Evolutionary conservation across 116 monocot species (phyloP), one percentile per base, ranked within the genome.

Genomic region (Trichopus zeylanicus): DNA sequence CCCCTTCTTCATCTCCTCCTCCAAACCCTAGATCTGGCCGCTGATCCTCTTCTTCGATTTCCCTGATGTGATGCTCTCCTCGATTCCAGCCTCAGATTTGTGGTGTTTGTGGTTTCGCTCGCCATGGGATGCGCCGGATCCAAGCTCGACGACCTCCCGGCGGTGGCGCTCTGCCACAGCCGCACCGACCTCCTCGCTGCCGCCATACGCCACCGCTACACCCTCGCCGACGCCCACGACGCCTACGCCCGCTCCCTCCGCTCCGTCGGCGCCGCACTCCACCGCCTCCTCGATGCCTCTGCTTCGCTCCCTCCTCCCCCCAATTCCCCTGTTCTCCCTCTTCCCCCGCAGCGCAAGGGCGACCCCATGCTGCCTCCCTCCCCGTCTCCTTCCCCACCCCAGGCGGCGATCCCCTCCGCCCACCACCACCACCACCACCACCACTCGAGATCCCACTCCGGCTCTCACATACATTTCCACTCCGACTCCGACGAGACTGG

Each of bases 81-180:
- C 32, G 10, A 16, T 31, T 37, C 3, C 30, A 9, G 6, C n/a
- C 7, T 18, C 57, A 27, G n/a, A n/a, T 3, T 7, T 27, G 0
- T 33, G 24, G 21, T n/a, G n/a, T n/a, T n/a, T n/a, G n/a, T n/a
- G n/a, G n/a, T n/a, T n/a, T n/a, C n/a, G n/a, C n/a, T n/a, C n/a
- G 8, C 7, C 6, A 80, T 80, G 80, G 80, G 80, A 2, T 80
- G 80, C 48, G 70, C 56, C 21, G 67, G 54, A 7, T 80, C 80
- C 22, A 80, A 75, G 63, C 67, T 75, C 13, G 80, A 80, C 26
- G 80, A 80, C 29, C 62, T 67, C 11, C 62, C 64, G 49, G 73
- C 70, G n/a, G 77, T 77, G 48, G 58, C 46, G 18, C 69, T 82
- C 38, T 77, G 76, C 73, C 51, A 69, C 7, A 22, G 25, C 12